phyloP scores from a whole-genome alignment of 73 alveolate genomes.

The Halteria grandinella region DNA sequence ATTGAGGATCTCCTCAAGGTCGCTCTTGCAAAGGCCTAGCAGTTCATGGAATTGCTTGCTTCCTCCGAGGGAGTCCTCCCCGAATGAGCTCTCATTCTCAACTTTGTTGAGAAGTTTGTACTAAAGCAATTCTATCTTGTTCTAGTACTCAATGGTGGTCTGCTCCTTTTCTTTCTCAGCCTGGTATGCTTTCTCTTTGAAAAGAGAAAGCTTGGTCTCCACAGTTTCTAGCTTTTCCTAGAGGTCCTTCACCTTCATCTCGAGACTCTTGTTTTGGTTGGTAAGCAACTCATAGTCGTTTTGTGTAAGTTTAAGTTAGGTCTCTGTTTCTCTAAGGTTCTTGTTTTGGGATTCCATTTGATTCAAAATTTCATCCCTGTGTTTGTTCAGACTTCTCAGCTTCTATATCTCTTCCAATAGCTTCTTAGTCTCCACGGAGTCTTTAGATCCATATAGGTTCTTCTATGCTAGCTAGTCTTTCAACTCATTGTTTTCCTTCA shows the following conservation, averaged over 20 bases:
- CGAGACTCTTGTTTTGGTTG: constrained; percentile 33
- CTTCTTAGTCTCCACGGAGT: constrained; percentile 40
- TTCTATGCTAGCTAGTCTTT: constrained; percentile 26
- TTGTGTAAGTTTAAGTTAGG: constrained; percentile 52
- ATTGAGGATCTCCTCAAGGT: constrained; percentile 57
- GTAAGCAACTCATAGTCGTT: constrained; percentile 50
- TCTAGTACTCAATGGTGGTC: constrained; percentile 44
- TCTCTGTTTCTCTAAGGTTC: constrained; percentile 64
- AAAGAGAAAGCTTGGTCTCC: constrained; percentile 33
- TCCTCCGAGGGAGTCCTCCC: constrained; percentile 43
- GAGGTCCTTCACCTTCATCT: constrained; percentile 35
- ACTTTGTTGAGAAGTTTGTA: constrained; percentile 55
- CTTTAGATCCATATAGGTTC: constrained; percentile 10
- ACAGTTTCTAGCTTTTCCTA: constrained; percentile 33
- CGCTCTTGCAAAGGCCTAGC: constrained; percentile 48
- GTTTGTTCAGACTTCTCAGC: constrained; percentile 52
- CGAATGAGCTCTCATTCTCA: constrained; percentile 21
- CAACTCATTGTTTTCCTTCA: constrained; percentile 61
- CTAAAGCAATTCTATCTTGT: constrained; percentile 56
- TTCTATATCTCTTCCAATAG: constrained; percentile 54
- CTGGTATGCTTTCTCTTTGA: constrained; percentile 38
- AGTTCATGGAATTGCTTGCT: constrained; percentile 50
- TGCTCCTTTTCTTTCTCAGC: constrained; percentile 64
- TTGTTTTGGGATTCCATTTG: constrained; percentile 53
- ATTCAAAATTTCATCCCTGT: constrained; percentile 58